Evolutionary conservation across 2,329 filamentous ascomycete genomes (phyloP).

Genomic region (Xylaria hypoxylon): DNA sequence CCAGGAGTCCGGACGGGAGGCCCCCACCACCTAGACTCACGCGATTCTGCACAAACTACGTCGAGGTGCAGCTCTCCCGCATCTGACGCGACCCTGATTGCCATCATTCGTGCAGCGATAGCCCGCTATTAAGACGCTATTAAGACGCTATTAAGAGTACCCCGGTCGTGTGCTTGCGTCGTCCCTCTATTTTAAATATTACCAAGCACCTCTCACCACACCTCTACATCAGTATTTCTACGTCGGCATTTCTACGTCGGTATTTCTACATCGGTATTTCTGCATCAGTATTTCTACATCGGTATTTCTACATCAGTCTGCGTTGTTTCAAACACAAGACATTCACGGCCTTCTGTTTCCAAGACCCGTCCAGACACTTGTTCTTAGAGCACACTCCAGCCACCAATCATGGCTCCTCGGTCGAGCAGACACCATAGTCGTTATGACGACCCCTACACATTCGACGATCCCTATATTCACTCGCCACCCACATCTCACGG

Average conservation of each 20-base stretch:
- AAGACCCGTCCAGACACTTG: background rate
- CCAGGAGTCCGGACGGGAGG: slow-evolving; percentile 26
- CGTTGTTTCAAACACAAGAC: background rate
- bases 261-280: too few relatives aligned
- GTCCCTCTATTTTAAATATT: slow-evolving; percentile 30
- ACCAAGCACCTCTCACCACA: slow-evolving; percentile 15
- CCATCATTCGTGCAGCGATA: slow-evolving; percentile 14
- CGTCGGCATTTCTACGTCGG: too few relatives aligned
- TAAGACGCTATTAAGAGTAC: slow-evolving; percentile 10
- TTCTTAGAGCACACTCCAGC: background rate
- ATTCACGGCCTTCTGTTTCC: background rate
- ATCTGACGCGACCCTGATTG: slow-evolving; percentile 33
- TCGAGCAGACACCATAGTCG: slow-evolving; percentile 43
- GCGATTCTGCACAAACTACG: slow-evolving; percentile 35
- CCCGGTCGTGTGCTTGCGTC: slow-evolving; percentile 23
- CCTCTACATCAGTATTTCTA: too few relatives aligned
- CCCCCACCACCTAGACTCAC: slow-evolving; percentile 32
- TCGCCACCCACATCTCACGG: slow-evolving; percentile 38
- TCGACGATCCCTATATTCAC: slow-evolving; percentile 47
- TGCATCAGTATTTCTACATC: too few relatives aligned
- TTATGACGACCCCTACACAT: slow-evolving; percentile 48
- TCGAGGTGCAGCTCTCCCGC: slow-evolving; percentile 38
- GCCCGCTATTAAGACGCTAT: slow-evolving; percentile 5
- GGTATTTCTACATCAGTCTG: slow-evolving; percentile 3
- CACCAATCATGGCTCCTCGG: slow-evolving; percentile 44